Evolutionary conservation across 805 yeast species (phyloP).

Genomic region (Saturnispora zaruensis): DNA sequence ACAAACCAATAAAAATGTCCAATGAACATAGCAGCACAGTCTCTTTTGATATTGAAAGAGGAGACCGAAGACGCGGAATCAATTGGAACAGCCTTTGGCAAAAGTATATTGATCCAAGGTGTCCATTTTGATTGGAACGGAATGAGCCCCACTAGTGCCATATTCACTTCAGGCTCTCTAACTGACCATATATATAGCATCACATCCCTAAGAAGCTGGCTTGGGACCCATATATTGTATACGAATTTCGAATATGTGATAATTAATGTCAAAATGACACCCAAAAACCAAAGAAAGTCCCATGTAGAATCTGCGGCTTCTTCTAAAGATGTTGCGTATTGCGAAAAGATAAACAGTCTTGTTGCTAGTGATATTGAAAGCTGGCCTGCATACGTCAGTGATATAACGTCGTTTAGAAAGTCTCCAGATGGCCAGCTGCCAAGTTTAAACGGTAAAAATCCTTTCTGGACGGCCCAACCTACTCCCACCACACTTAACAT

Average conservation of each 20-base stretch:
- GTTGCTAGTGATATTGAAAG: conserved; percentile 31
- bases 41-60: conserved; percentile 11
- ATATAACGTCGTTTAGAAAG: conserved; percentile 26
- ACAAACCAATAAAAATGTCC: conserved; percentile 37
- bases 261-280: conserved; percentile 25
- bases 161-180: conserved; percentile 33
- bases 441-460: conserved; percentile 13
- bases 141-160: conserved; percentile 33
- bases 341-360: conserved; percentile 29
- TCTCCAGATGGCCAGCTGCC: background rate
- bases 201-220: conserved; percentile 31
- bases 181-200: conserved; percentile 41
- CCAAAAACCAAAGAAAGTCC: conserved; percentile 34
- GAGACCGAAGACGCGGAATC: conserved; percentile 1
- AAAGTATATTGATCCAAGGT: conserved; percentile 32
- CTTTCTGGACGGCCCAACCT: conserved; percentile 28
- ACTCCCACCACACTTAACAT: conserved; percentile 26
- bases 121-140: conserved; percentile 23
- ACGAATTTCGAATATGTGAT: conserved; percentile 25
- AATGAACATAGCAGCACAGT: conserved; percentile 31
- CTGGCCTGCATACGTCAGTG: conserved; percentile 33
- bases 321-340: conserved; percentile 35
- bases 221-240: conserved; percentile 28
- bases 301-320: conserved; percentile 24
- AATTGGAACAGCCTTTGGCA: conserved; percentile 8